A percentile compares a stretch with the other conserved stretches of the same genome.
These are phyloP conservation scores for Pseudozyma hubeiensis DNA, from an alignment of 1,284 basidiomycete genomes.

Conservation along the genomic window DNA sequence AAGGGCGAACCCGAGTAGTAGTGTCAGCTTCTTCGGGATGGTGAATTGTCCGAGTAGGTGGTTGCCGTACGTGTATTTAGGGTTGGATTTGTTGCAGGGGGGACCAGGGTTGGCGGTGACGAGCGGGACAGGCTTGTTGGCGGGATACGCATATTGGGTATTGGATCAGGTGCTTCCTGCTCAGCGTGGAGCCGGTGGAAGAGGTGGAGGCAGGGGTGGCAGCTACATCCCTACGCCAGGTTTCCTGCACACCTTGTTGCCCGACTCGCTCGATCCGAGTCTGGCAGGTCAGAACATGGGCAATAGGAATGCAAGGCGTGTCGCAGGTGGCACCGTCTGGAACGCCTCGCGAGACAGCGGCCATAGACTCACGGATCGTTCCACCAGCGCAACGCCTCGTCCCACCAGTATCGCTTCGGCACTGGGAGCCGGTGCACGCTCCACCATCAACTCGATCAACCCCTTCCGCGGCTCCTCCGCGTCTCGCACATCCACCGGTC, in stretches of 20 bases:
- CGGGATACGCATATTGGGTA: slow-evolving; percentile 76
- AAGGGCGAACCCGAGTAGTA: slow-evolving; percentile 45
- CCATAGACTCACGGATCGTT: slow-evolving; percentile 22
- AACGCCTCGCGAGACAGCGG: slow-evolving; percentile 39
- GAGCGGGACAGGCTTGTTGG: slow-evolving; percentile 77
- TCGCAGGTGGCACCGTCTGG: slow-evolving; percentile 41
- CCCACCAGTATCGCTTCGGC: slow-evolving; percentile 30
- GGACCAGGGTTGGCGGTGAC: slow-evolving; percentile 75
- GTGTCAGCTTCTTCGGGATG: slow-evolving; percentile 59
- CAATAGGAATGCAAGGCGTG: slow-evolving; percentile 43
- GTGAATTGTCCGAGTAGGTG: slow-evolving; percentile 74
- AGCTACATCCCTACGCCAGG: slow-evolving; percentile 44
- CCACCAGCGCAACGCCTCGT: slow-evolving; percentile 7
- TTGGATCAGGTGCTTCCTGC: slow-evolving; percentile 34
- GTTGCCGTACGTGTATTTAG: slow-evolving; percentile 78
- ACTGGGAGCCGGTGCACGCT: slow-evolving; percentile 31
- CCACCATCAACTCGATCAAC: slow-evolving; percentile 25
- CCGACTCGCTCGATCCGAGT: slow-evolving; percentile 56
- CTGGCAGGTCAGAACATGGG: slow-evolving; percentile 42
- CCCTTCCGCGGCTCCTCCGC: slow-evolving; percentile 28
- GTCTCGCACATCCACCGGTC: slow-evolving; percentile 10
- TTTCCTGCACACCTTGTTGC: slow-evolving; percentile 35
- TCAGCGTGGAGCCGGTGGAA: slow-evolving; percentile 25
- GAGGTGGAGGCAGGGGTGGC: slow-evolving; percentile 30
- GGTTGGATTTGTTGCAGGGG: slow-evolving; percentile 77